Evolutionary conservation across 805 yeast genomes (phyloP), one percentile per base, ranked within the genome.

Genomic region (Myxozyma vanderwaltii): DNA sequence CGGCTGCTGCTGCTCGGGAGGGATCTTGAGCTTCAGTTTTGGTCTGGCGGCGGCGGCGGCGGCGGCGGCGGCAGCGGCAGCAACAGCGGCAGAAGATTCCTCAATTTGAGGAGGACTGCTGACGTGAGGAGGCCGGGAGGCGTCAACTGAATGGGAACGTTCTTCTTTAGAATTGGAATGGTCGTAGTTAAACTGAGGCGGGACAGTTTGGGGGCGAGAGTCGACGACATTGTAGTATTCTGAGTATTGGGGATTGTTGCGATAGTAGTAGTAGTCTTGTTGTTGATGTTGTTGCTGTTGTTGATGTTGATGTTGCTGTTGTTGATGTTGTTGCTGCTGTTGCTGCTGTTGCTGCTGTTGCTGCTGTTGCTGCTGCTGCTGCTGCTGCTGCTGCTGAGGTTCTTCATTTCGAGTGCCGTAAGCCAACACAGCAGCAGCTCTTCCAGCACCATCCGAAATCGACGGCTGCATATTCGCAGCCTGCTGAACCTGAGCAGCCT

Each of bases 1-100:
- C 8, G 45, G 21, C 21, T 39, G 43, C 29, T 17, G 44, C 35
- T 43, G 33, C 53, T 67, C 54, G 51, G 66, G 56, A n/a, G 77
- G 77, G 40, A 75, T 75, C 45, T 71, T 73, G 10, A 75, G 75
- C 59, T 72, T 75, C 12, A 75, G 68, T 51, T 74, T 73, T 4
- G 78, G 78, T 43, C 76, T 65, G 56, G 29, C 19, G n/a, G 56
- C 8, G 19, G 65, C 19, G 15, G 59, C 13, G 27, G 38, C 46
- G 36, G 53, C 26, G 15, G 38, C 15, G 26, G 43, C 39, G 15
- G 35, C 53, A n/a, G 29, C 19, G n/a, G 56, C 8, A 21, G 65
- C 19, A 13, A 56, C 13, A 21, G 38, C 46, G 7, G 36, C 46
- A 23, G 38, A 54, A 15, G 24, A 29, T 29, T 29, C 33, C 6